Percentiles rank a stretch among this genome's conserved stretches.
These are phyloP conservation scores for Scortechinia acanthostroma DNA, from an alignment of 2,329 filamentous ascomycete species.

Conservation along the genomic window DNA sequence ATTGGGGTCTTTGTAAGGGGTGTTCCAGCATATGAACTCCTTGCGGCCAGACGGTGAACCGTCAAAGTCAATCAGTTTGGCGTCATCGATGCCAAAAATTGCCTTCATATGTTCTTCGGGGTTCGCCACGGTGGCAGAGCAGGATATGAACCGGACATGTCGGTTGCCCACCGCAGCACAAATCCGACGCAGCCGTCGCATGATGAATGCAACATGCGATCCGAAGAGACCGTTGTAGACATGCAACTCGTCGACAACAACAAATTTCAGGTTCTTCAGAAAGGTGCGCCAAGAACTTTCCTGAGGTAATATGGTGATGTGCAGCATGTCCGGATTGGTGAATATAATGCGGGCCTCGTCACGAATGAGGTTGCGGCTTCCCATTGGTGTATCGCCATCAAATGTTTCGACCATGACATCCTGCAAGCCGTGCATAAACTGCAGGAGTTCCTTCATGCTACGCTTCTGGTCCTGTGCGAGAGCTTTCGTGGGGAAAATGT, in stretches of 20 bases:
- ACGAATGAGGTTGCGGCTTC: conserved; percentile 69
- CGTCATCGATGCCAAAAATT: conserved; percentile 81
- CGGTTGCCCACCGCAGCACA: conserved; percentile 86
- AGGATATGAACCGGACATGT: conserved; percentile 83
- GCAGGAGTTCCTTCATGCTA: conserved; percentile 77
- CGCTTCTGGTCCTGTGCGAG: conserved; percentile 88
- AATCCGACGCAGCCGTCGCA: conserved; percentile 79
- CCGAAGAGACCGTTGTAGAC: conserved; percentile 95
- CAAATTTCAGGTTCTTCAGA: conserved; percentile 79
- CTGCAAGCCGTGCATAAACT: conserved; percentile 72
- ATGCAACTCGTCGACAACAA: conserved; percentile 78
- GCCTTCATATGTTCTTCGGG: conserved; percentile 85
- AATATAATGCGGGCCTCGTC: conserved; percentile 90
- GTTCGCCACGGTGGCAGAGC: conserved; percentile 92
- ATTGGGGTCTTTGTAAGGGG: conserved; percentile 80
- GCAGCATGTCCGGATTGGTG: conserved; percentile 96
- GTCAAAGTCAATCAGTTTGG: conserved; percentile 79
- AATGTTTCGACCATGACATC: conserved; percentile 81
- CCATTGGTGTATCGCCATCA: conserved; percentile 87
- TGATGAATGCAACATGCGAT: conserved; percentile 88
- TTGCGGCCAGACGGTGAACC: conserved; percentile 88
- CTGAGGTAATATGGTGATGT: conserved; percentile 85
- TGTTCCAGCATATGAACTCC: conserved; percentile 97
- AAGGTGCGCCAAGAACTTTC: conserved; percentile 85
- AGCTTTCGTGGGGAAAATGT: conserved; percentile 96